These are phyloP conservation scores for Lojkania enalia DNA, from an alignment of 2,329 filamentous ascomycete species.

Conservation along the genomic window DNA sequence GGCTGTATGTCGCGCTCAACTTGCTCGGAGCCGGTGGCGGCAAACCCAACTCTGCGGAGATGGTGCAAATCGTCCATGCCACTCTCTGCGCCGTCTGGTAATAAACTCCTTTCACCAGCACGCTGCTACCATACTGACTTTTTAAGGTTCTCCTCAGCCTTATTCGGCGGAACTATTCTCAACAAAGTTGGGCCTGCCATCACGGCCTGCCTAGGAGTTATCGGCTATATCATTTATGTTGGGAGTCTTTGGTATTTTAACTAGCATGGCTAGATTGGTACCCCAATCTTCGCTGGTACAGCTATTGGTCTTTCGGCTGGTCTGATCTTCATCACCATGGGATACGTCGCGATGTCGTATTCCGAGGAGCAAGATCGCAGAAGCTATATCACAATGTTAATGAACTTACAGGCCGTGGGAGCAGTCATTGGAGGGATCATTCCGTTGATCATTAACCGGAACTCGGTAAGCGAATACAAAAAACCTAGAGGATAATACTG, in stretches of 20 bases:
- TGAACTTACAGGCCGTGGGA: slow-evolving; percentile 38
- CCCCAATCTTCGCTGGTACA: slow-evolving; percentile 27
- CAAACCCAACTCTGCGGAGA: slow-evolving; percentile 26
- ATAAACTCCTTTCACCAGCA: neutral
- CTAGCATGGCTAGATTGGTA: slow-evolving; percentile 23
- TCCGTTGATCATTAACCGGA: slow-evolving; percentile 31
- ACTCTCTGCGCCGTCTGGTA: slow-evolving; percentile 31
- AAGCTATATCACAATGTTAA: slow-evolving; percentile 30
- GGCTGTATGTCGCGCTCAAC: slow-evolving; percentile 23
- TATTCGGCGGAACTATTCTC: slow-evolving; percentile 29
- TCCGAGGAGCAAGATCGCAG: slow-evolving; percentile 40
- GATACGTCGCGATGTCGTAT: slow-evolving; percentile 39
- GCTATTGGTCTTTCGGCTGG: slow-evolving; percentile 37
- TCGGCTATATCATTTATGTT: slow-evolving; percentile 32
- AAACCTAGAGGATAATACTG: neutral
- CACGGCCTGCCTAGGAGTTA: slow-evolving; percentile 26
- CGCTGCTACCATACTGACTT: neutral
- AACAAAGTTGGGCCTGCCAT: slow-evolving; percentile 30
- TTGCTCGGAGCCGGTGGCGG: slow-evolving; percentile 34
- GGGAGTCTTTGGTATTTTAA: slow-evolving; percentile 36
- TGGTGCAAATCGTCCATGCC: slow-evolving; percentile 32
- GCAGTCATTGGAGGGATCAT: slow-evolving; percentile 32
- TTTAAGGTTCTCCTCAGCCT: slow-evolving; percentile 25
- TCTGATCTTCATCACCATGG: slow-evolving; percentile 36
- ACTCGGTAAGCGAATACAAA: slow-evolving; percentile 9